Base-by-base conservation (phyloP, 2,329 filamentous ascomycete genomes). In the Trichoderma citrinoviride region DNA sequence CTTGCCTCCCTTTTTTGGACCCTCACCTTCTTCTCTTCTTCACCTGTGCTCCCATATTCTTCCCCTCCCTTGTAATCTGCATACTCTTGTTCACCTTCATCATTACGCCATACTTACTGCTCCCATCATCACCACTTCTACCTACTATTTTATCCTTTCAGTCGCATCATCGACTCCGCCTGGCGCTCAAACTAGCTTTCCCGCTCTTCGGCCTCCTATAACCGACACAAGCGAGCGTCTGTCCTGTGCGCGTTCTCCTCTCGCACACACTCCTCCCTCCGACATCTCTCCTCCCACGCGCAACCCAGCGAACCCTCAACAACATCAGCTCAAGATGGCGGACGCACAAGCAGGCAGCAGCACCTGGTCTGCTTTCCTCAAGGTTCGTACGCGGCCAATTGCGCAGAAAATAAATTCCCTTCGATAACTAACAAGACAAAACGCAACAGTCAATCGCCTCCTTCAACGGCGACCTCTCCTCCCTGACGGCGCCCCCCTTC, bases 381-480 rank as follows among this genome's bases (percentile, higher is more conserved):
- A 83, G 79, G 82, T 84, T 33, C 5, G 14, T 10, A 17, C 41
- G 6, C 25, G 33, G 5, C 5, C 19, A 60, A 43, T 47, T 65
- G 41, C 61, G 37, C 47, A 21, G 19, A 47, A 47, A 41, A 7
- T n/a, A n/a, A n/a, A n/a, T n/a, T n/a, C n/a, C n/a, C n/a, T n/a
- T n/a, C n/a, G n/a, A 7, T 29, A 29, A 5, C 27, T 29, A 29
- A 29, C 27, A 29, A 29, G n/a, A n/a, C n/a, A 29, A 7, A 29
- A 7, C 27, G 7, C 49, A 15, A 29, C 64, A 86, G 84, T 92
- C 90, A 54, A 90, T 93, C 73, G 88, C 90, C 61, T 91, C 89
- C 4, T 94, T 93, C 81, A 91, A 90, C 73, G 91, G 91, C 72
- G 91, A 94, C 76, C 84, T 93, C 65, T 90, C 90, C 40, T 92